phyloP scores from a whole-genome alignment of 768 basidiomycete genomes.

The Lepiota brunneoincarnata region DNA sequence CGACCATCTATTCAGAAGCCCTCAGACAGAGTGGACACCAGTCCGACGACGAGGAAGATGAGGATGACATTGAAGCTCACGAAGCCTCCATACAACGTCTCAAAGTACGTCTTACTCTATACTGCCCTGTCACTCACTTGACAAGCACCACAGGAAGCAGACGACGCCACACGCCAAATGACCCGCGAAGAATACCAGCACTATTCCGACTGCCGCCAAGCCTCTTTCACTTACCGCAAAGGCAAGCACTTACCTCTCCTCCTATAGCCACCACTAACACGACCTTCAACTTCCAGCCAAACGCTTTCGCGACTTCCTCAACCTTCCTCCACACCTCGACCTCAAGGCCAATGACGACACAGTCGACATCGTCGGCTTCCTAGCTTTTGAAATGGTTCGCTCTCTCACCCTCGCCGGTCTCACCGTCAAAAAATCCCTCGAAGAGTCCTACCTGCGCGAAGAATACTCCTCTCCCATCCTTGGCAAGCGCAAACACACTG shows the following conservation, averaged over 20 bases:
- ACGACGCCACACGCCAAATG: slow-evolving; percentile 94
- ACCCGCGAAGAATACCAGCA: slow-evolving; percentile 96
- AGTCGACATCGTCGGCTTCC: slow-evolving; percentile 93
- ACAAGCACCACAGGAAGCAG: slow-evolving; percentile 66
- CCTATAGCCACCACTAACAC: background rate
- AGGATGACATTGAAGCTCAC: slow-evolving; percentile 93
- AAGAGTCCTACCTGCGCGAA: slow-evolving; percentile 67
- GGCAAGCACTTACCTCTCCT: slow-evolving; percentile 40
- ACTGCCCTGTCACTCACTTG: background rate
- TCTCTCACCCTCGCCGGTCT: slow-evolving; percentile 88
- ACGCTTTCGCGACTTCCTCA: slow-evolving; percentile 93
- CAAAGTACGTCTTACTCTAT: slow-evolving; percentile 43
- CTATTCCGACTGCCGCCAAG: slow-evolving; percentile 95
- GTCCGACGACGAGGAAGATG: slow-evolving; percentile 94
- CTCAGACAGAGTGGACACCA: slow-evolving; percentile 73
- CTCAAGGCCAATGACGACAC: slow-evolving; percentile 92
- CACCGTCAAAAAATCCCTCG: slow-evolving; percentile 76
- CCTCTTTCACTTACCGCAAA: slow-evolving; percentile 96
- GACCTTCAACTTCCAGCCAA: slow-evolving; percentile 53
- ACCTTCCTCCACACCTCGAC: slow-evolving; percentile 82
- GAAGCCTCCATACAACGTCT: slow-evolving; percentile 90
- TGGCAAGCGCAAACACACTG: slow-evolving; percentile 65
- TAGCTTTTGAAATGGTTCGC: slow-evolving; percentile 96
- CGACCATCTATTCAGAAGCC: slow-evolving; percentile 88
- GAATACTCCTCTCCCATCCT: slow-evolving; percentile 63